These are phyloP conservation scores for Astraeus odoratus DNA, from an alignment of 768 basidiomycete species.

Conservation along the genomic window DNA sequence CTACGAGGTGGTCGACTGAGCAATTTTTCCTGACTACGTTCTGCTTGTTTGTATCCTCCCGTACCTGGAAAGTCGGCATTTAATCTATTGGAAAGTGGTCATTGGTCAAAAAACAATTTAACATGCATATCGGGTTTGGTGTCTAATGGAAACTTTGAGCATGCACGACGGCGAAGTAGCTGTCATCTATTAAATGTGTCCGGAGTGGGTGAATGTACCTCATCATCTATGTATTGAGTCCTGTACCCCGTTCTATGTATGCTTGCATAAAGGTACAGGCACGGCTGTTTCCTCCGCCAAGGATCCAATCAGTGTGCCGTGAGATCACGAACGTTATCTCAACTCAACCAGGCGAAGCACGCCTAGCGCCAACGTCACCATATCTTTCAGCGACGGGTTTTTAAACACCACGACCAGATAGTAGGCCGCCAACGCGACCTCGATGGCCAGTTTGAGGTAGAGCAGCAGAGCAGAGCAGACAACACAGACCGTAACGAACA, in stretches of 20 bases:
- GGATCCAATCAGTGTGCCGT: not conserved
- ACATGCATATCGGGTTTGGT: too few relatives aligned
- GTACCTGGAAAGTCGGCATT: not conserved
- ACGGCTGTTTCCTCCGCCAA: too few relatives aligned
- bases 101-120: too few relatives aligned
- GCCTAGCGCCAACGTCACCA: constrained; percentile 14
- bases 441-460: constrained; percentile 21
- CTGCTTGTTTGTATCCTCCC: not conserved
- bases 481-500: constrained; percentile 19
- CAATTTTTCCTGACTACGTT: not conserved
- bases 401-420: constrained; percentile 22
- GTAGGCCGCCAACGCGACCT: constrained; percentile 22
- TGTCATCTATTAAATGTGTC: too few relatives aligned
- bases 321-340: constrained; percentile 13
- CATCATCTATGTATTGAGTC: too few relatives aligned
- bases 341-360: constrained; percentile 24
- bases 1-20: constrained; percentile 1
- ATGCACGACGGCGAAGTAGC: too few relatives aligned
- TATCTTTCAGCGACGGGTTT: constrained; percentile 22
- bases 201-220: too few relatives aligned
- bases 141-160: too few relatives aligned
- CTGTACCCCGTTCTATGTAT: too few relatives aligned
- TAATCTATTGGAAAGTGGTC: too few relatives aligned
- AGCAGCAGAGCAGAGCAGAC: constrained; percentile 20
- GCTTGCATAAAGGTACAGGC: too few relatives aligned